These are phyloP conservation scores for Colletotrichum tofieldiae DNA, from an alignment of 2,329 filamentous ascomycete genomes.

Conservation along the genomic window DNA sequence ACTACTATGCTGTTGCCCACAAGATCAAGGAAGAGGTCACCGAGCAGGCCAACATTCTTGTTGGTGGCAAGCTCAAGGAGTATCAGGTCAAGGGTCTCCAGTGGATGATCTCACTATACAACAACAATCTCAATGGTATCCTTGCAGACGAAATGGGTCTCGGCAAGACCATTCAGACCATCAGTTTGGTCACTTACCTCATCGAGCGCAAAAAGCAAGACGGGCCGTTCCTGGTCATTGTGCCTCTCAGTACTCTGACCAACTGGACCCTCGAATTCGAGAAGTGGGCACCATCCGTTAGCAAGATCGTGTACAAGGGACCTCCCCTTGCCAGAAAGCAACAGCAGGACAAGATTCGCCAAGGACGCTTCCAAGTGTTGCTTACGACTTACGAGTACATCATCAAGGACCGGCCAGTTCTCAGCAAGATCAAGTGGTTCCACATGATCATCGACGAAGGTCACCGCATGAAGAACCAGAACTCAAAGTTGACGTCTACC, in stretches of 20 bases:
- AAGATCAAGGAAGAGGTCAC: slow-evolving; percentile 94
- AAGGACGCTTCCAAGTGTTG: slow-evolving; percentile 95
- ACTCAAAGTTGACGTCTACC: slow-evolving; percentile 95
- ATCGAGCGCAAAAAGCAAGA: slow-evolving; percentile 95
- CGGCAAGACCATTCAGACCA: slow-evolving; percentile 99
- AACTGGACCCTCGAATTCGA: slow-evolving; percentile 99
- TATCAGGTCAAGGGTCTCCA: slow-evolving; percentile 99
- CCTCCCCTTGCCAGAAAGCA: slow-evolving; percentile 89
- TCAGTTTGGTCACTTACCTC: slow-evolving; percentile 96
- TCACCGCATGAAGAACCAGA: slow-evolving; percentile 99
- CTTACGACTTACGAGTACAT: slow-evolving; percentile 99
- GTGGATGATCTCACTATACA: slow-evolving; percentile 99
- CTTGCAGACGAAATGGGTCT: slow-evolving; percentile 99
- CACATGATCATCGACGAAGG: slow-evolving; percentile 99
- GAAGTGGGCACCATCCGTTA: slow-evolving; percentile 94
- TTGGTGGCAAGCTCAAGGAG: slow-evolving; percentile 94
- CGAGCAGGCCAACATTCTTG: slow-evolving; percentile 85
- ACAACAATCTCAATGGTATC: slow-evolving; percentile 99
- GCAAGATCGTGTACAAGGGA: slow-evolving; percentile 95
- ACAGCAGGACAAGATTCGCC: slow-evolving; percentile 94
- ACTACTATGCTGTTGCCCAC: slow-evolving; percentile 99
- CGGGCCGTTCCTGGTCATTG: slow-evolving; percentile 96
- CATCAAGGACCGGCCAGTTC: slow-evolving; percentile 95
- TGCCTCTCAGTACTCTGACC: slow-evolving; percentile 95
- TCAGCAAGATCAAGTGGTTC: slow-evolving; percentile 99